A percentile compares a stretch with the other conserved stretches of the same genome.
These are phyloP conservation scores for Fusarium compactum DNA, from an alignment of 2,329 filamentous ascomycete genomes.

Conservation along the genomic window DNA sequence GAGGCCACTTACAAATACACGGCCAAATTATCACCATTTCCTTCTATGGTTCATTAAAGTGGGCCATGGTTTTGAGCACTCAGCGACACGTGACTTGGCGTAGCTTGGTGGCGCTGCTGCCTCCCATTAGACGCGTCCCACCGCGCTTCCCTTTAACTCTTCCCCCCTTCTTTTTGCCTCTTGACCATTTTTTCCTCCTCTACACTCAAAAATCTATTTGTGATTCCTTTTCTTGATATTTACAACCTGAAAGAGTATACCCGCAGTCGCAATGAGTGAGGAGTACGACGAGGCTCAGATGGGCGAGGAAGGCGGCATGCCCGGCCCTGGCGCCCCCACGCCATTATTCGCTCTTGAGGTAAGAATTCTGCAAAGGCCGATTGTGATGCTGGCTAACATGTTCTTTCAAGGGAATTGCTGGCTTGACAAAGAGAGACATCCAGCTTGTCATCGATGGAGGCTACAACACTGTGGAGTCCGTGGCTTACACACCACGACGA, in stretches of 20 bases:
- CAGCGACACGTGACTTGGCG: slow-evolving; percentile 55
- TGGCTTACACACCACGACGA: slow-evolving; percentile 90
- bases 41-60: neutral
- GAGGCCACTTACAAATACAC: neutral
- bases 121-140: slow-evolving; percentile 52
- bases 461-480: slow-evolving; percentile 93
- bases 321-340: slow-evolving; percentile 92
- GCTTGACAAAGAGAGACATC: slow-evolving; percentile 94
- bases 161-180: slow-evolving; percentile 32
- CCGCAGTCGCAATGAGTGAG: slow-evolving; percentile 57
- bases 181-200: slow-evolving; percentile 19
- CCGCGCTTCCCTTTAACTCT: slow-evolving; percentile 48
- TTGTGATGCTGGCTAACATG: slow-evolving; percentile 22
- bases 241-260: neutral
- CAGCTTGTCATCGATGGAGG: slow-evolving; percentile 92
- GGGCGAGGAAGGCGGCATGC: slow-evolving; percentile 77
- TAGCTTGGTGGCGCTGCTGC: slow-evolving; percentile 46
- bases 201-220: neutral
- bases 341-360: slow-evolving; percentile 89
- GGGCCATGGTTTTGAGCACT: neutral
- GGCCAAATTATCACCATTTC: neutral
- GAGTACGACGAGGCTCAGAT: slow-evolving; percentile 75
- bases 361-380: slow-evolving; percentile 47
- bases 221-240: neutral
- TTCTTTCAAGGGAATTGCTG: slow-evolving; percentile 77